phyloP scores from a whole-genome alignment of 2,329 filamentous ascomycete genomes.

The Ceratocystiopsis brevicomis region DNA sequence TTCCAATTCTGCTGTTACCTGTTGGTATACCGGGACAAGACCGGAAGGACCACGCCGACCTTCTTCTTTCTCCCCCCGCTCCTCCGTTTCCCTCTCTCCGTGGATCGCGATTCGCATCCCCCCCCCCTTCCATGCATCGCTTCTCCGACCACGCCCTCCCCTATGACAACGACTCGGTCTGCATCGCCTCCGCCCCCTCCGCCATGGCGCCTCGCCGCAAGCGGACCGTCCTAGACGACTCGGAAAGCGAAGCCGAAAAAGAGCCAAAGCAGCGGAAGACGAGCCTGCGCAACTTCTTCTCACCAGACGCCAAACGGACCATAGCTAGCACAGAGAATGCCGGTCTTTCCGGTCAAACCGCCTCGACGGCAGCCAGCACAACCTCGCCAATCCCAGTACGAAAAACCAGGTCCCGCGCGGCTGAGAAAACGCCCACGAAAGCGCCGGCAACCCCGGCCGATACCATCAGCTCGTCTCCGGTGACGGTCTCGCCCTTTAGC shows the following conservation, averaged over 20 bases:
- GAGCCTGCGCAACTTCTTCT: slow-evolving; percentile 34
- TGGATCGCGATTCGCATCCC: neutral
- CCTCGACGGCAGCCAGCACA: slow-evolving; percentile 1
- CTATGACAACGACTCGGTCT: neutral
- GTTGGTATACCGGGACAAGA: too few relatives aligned
- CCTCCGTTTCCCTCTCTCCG: neutral
- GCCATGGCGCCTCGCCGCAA: slow-evolving; percentile 40
- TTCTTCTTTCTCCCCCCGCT: neutral
- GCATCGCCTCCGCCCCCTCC: neutral
- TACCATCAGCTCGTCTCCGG: slow-evolving; percentile 1
- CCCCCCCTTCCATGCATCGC: neutral
- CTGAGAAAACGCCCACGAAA: slow-evolving; percentile 2
- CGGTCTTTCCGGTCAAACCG: slow-evolving; percentile 13
- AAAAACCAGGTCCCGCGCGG: slow-evolving; percentile 17
- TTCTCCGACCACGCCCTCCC: too few relatives aligned
- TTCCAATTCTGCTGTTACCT: too few relatives aligned
- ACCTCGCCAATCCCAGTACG: slow-evolving; percentile 22
- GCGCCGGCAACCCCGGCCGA: neutral
- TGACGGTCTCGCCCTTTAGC: slow-evolving; percentile 1
- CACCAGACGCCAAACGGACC: slow-evolving; percentile 22
- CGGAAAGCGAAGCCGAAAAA: slow-evolving; percentile 29
- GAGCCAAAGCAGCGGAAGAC: slow-evolving; percentile 18
- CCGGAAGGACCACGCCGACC: neutral
- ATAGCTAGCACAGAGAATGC: slow-evolving; percentile 14
- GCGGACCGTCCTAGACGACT: slow-evolving; percentile 34